Base-by-base conservation (phyloP, 176 grass and related monocot genomes). In the Bolboschoenus planiculmis region DNA sequence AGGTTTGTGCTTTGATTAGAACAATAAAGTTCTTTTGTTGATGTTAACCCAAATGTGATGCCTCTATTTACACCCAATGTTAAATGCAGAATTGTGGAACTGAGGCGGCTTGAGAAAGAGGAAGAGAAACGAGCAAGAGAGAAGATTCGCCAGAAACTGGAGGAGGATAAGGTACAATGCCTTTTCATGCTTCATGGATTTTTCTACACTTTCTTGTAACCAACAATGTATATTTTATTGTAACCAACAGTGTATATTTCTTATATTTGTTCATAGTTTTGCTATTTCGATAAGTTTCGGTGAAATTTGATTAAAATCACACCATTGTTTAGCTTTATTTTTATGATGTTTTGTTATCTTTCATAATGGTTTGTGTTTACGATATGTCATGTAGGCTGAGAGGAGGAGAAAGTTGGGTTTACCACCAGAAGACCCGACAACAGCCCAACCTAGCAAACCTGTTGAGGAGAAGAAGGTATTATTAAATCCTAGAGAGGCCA, bases 381-480 rank as follows among this genome's bases (percentile, higher is more conserved):
- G 23, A 82, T 61, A 51, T 83, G 57, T 82, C 44, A 27, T 84
- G 36, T 58, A 95, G 96, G 96, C 93, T 87, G 96, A 99, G 88
- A 93, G 96, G 84, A 95, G 96, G 84, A 94, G 96, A 64, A 99
- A 90, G 83, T 91, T 99, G 88, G 93, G 96, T 84, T 86, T 99
- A 85, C 92, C 96, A 4, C 90, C 90, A 46, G 93, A 99, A 93
- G 93, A 90, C 54, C 89, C 96, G 35, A 73, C 81, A 78, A 84
- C 89, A 88, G 68, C 91, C 24, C 93, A 95, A 81, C 87, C 96
- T 70, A 95, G 87, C 29, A 16, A 89, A 80, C 79, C 89, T 56
- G 84, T 84, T 44, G 96, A 83, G 26, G 92, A 95, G 84, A 99
- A 99, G 77, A 99, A 99, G 96, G 96, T 93, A 82, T 63, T 78